These are phyloP conservation scores for Bruguiera parviflora DNA, from an alignment of 345 rosid genomes.

Conservation along the genomic window DNA sequence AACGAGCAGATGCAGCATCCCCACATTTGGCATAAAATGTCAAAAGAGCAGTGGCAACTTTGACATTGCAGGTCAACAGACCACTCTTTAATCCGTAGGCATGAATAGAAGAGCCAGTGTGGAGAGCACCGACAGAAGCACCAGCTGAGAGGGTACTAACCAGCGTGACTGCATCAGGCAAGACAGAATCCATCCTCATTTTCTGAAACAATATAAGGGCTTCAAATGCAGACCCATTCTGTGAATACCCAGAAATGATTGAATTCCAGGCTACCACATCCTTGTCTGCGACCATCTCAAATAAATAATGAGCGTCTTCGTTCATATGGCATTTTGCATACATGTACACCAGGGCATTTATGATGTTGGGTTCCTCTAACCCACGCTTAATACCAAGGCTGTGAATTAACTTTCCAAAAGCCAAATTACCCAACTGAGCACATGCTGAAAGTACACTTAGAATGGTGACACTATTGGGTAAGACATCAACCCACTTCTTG, in stretches of 20 bases:
- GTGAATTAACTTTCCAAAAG: conserved; percentile 21
- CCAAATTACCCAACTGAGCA: conserved; percentile 18
- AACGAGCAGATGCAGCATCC: conserved; percentile 23
- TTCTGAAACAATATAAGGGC: conserved; percentile 45
- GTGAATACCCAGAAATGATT: conserved; percentile 48
- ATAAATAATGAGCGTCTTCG: conserved; percentile 31
- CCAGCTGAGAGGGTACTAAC: conserved; percentile 46
- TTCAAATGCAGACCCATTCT: conserved; percentile 38
- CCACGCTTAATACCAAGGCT: conserved; percentile 23
- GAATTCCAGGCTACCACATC: conserved; percentile 58
- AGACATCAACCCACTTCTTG: conserved; percentile 14
- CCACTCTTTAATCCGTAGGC: conserved; percentile 46
- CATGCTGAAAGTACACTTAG: conserved; percentile 24
- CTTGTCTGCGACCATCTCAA: conserved; percentile 34
- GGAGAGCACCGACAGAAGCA: conserved; percentile 44
- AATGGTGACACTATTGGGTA: conserved; percentile 21
- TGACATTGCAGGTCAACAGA: conserved; percentile 11
- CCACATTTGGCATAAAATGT: conserved; percentile 32
- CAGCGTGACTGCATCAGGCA: conserved; percentile 47
- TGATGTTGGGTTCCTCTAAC: conserved; percentile 6
- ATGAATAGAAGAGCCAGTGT: conserved; percentile 58
- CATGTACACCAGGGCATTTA: conserved; percentile 36
- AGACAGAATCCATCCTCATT: conserved; percentile 41
- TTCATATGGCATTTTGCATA: conserved; percentile 47
- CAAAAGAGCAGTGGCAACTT: conserved; percentile 26